Evolutionary conservation across 1,139 yeast species (phyloP).

Genomic region (Taphrina populina): DNA sequence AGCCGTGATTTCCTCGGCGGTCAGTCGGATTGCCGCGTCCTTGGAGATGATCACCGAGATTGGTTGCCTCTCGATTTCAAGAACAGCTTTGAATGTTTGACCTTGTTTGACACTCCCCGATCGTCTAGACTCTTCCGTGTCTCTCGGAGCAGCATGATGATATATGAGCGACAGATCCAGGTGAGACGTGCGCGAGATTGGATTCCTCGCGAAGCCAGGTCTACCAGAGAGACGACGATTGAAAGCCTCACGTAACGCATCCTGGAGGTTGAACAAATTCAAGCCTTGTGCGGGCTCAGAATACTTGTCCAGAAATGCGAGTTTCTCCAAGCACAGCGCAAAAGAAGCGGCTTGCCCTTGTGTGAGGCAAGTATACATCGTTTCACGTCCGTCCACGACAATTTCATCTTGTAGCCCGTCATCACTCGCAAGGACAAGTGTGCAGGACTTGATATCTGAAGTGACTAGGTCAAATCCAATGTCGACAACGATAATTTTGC

Average conservation of each 20-base stretch:
- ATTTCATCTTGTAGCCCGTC: constrained; percentile 29
- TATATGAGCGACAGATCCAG: background rate
- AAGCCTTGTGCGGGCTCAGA: constrained; percentile 11
- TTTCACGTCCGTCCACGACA: constrained; percentile 16
- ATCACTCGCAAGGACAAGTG: constrained; percentile 23
- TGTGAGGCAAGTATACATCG: constrained; percentile 4
- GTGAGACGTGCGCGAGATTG: constrained; percentile 1
- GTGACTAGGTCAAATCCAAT: constrained; percentile 7
- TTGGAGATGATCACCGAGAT: background rate
- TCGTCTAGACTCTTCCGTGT: background rate
- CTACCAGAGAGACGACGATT: constrained; percentile 1
- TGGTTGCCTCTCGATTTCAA: constrained; percentile 17
- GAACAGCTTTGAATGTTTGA: background rate
- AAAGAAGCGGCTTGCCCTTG: background rate
- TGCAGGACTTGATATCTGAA: constrained; percentile 1
- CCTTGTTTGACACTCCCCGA: background rate
- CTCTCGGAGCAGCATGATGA: background rate
- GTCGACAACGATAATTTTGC: constrained; percentile 29
- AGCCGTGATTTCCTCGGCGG: background rate
- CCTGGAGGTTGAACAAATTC: constrained; percentile 7
- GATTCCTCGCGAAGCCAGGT: background rate
- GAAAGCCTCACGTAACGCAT: constrained; percentile 6
- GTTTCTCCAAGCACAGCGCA: constrained; percentile 9
- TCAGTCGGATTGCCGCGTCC: background rate
- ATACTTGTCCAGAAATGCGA: constrained; percentile 13